phyloP scores from a whole-genome alignment of 345 rosid genomes.

The Bruguiera sexangula region DNA sequence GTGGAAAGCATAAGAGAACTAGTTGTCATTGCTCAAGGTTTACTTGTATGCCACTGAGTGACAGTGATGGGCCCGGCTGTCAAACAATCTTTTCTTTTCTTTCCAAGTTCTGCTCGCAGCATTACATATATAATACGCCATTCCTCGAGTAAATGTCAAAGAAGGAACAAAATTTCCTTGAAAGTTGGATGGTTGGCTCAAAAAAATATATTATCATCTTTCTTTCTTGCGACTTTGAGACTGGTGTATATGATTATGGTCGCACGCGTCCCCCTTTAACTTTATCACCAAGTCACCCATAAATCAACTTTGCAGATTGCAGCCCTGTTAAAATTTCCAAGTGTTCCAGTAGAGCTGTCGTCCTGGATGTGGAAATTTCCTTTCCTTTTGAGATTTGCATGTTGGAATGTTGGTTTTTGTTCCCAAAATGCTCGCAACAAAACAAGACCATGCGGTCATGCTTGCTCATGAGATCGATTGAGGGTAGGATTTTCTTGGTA shows the following conservation, averaged over 20 bases:
- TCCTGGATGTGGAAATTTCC: background rate
- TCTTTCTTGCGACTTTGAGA: slow-evolving; percentile 12
- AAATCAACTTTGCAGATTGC: background rate
- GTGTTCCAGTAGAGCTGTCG: slow-evolving; percentile 1
- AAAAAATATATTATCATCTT: background rate
- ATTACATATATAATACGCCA: background rate
- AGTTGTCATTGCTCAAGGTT: background rate
- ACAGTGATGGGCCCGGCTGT: background rate
- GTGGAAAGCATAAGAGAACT: no score
- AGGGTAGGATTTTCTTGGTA: background rate
- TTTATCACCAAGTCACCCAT: slow-evolving; percentile 3
- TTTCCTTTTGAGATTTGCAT: slow-evolving; percentile 20
- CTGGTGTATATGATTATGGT: slow-evolving; percentile 15
- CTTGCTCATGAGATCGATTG: background rate
- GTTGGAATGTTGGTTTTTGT: slow-evolving; percentile 16
- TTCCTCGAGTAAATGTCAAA: slow-evolving; percentile 17
- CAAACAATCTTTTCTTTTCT: background rate
- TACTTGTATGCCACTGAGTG: background rate
- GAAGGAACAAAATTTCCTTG: slow-evolving; percentile 7
- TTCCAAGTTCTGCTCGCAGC: background rate
- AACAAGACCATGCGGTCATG: background rate
- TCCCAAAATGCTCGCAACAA: slow-evolving; percentile 6
- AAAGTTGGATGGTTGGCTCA: no score
- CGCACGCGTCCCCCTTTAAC: slow-evolving; percentile 26
- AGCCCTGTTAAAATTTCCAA: background rate